phyloP scores from a whole-genome alignment of 768 basidiomycete genomes.

The Mycena chlorophos region DNA sequence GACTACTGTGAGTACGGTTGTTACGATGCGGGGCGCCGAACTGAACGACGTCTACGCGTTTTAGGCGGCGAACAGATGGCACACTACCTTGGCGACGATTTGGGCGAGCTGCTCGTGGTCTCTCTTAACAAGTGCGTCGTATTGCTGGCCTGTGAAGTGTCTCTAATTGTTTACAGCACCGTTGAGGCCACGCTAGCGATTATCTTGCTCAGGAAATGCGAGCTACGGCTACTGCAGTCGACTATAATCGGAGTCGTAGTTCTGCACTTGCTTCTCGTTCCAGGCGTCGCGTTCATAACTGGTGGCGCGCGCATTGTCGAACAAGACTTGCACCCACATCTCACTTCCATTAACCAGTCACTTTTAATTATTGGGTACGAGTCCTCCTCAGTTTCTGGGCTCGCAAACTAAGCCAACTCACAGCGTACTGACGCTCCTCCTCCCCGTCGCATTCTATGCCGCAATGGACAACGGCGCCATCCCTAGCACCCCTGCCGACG shows the following conservation, averaged over 20 bases:
- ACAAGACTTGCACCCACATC: slow-evolving; percentile 67
- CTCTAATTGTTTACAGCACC: slow-evolving; percentile 38
- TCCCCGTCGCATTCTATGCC: slow-evolving; percentile 70
- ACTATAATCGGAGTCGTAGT: slow-evolving; percentile 73
- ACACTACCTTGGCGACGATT: slow-evolving; percentile 56
- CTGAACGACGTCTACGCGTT: not conserved
- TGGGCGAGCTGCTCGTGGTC: slow-evolving; percentile 67
- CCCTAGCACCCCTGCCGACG: slow-evolving; percentile 20
- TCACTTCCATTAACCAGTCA: slow-evolving; percentile 67
- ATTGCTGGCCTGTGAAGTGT: not conserved
- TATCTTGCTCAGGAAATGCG: slow-evolving; percentile 66
- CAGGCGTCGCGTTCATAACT: slow-evolving; percentile 65
- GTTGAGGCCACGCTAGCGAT: slow-evolving; percentile 75
- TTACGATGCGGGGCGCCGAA: not conserved
- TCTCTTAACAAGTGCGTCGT: slow-evolving; percentile 62
- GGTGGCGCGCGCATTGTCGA: slow-evolving; percentile 68
- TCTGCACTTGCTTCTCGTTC: slow-evolving; percentile 71
- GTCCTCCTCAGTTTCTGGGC: not conserved
- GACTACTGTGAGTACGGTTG: slow-evolving; percentile 51
- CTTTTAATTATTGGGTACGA: slow-evolving; percentile 66
- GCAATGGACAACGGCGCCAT: slow-evolving; percentile 44
- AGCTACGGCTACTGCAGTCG: slow-evolving; percentile 67
- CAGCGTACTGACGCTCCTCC: slow-evolving; percentile 61
- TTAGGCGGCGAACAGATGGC: slow-evolving; percentile 49
- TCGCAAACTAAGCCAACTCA: not conserved